A percentile compares a stretch with the other conserved stretches of the same genome.
phyloP scores from a whole-genome alignment of 1,284 basidiomycete genomes.

The Grifola frondosa region DNA sequence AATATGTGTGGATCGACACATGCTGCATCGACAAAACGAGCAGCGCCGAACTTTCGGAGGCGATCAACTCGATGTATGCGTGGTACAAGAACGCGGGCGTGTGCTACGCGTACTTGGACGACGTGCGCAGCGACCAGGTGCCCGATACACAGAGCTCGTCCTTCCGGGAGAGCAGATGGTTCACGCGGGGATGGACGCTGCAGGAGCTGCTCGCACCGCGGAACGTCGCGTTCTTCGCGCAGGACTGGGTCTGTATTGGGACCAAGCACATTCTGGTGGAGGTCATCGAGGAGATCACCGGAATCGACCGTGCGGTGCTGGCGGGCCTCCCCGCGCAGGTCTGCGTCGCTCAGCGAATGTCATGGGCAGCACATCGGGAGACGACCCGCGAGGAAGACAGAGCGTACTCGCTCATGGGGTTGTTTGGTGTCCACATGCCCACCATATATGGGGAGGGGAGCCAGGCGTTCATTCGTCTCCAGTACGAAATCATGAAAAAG shows the following conservation, averaged over 20 bases:
- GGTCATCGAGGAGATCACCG: constrained; percentile 14
- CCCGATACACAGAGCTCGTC: constrained; percentile 2
- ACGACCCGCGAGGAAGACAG: constrained; percentile 14
- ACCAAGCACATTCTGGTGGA: constrained; percentile 10
- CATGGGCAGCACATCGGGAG: constrained; percentile 14
- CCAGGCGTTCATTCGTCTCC: constrained; percentile 14
- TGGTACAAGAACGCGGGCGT: constrained; percentile 12
- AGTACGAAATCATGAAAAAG: constrained; percentile 16
- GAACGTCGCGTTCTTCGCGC: constrained; percentile 15
- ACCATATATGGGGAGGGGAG: constrained; percentile 17
- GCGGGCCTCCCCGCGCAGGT: constrained; percentile 12
- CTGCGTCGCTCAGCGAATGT: constrained; percentile 18
- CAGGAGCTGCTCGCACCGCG: constrained; percentile 18
- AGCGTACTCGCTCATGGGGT: constrained; percentile 19
- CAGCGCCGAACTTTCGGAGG: constrained; percentile 18
- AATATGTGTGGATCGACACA: constrained; percentile 17
- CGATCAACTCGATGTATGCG: constrained; percentile 19
- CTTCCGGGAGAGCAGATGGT: constrained; percentile 15
- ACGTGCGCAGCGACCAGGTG: constrained; percentile 11
- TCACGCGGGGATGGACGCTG: constrained; percentile 15
- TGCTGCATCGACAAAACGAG: constrained; percentile 18
- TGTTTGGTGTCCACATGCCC: constrained; percentile 17
- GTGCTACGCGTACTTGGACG: constrained; percentile 19
- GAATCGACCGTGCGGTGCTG: constrained; percentile 13
- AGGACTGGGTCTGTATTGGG: constrained; percentile 12